Base-by-base conservation (phyloP, 75 land plant genomes). In the Adiantum capillusveneris region DNA sequence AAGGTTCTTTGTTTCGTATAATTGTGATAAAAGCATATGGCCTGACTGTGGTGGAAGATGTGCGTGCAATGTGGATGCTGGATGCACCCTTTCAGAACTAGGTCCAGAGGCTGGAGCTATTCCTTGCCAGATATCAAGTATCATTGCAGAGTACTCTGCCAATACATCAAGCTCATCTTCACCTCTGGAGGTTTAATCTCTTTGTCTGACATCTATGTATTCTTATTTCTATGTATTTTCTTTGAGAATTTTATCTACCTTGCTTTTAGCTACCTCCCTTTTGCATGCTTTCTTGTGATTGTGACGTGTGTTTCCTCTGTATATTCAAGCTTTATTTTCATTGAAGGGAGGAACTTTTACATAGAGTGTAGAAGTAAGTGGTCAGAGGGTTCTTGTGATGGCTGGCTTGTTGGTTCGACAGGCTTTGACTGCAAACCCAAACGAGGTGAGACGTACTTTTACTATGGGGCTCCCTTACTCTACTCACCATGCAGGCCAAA, bases 381-480 rank as follows among this genome's bases (percentile, higher is more conserved):
- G 30, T n/a, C 7, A 34, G 34, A 12, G 61, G 44, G 25, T 0
- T 34, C 7, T 39, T 13, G 7, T 48, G 13, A 5, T 48, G 20
- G 6, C 42, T 65, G 16, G 24, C 44, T n/a, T 34, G 37, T 5
- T 9, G 37, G 3, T 14, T 59, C 45, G 70, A 13, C 70, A 87
- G 93, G 85, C 88, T 25, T 60, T 53, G 50, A 63, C 18, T 48
- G 97, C 93, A 12, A 67, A 78, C 36, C 86, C 92, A 52, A 11
- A 64, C 6, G 93, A 91, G 82, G 82, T 84, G 1, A 75, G 83
- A 55, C 78, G 97, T 60, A 91, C 84, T 25, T 80, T 91, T 29
- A 75, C 95, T 0, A 79, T 81, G 79, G 95, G 95, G 0, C 90
- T 94, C 46, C 98, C 98, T 29, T 94, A 76, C 56, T 69, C 70